Conservation (phyloP, 495 filamentous ascomycete genomes). For the Cudoniella acicularis region DNA sequence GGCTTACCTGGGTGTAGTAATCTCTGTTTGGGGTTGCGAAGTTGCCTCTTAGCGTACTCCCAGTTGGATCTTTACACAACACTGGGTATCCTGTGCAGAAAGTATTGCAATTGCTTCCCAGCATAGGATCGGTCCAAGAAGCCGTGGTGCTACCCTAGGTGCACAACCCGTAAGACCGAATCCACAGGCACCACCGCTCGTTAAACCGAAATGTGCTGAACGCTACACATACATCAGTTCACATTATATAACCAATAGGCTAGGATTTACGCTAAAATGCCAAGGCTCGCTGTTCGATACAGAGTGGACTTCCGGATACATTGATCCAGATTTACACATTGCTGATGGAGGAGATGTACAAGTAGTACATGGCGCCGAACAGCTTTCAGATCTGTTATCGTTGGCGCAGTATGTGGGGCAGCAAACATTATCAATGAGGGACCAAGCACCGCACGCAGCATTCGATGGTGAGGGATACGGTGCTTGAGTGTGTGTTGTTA, state of each 20-base stretch:
- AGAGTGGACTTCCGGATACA: slow-evolving; percentile 7
- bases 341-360: slow-evolving; percentile 3
- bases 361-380: neutral
- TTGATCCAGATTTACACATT: slow-evolving; percentile 11
- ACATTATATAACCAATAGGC: neutral
- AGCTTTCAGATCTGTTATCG: slow-evolving; percentile 6
- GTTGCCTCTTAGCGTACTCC: slow-evolving; percentile 8
- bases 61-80: slow-evolving; percentile 8
- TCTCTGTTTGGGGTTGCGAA: slow-evolving; percentile 18
- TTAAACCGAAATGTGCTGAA: slow-evolving; percentile 16
- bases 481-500: slow-evolving; percentile 8
- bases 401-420: slow-evolving; percentile 10
- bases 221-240: neutral
- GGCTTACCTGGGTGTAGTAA: slow-evolving; percentile 13
- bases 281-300: slow-evolving; percentile 4
- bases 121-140: slow-evolving; percentile 11
- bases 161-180: slow-evolving; percentile 16
- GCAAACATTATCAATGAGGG: slow-evolving; percentile 14
- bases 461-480: slow-evolving; percentile 5
- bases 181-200: slow-evolving; percentile 14
- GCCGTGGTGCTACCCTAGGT: slow-evolving; percentile 4
- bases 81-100: slow-evolving; percentile 15
- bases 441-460: slow-evolving; percentile 6
- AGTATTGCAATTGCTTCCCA: slow-evolving; percentile 10
- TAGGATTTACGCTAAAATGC: slow-evolving; percentile 13